phyloP scores from a whole-genome alignment of 148 eudicot genomes.

The Rhododendron mucronatum region DNA sequence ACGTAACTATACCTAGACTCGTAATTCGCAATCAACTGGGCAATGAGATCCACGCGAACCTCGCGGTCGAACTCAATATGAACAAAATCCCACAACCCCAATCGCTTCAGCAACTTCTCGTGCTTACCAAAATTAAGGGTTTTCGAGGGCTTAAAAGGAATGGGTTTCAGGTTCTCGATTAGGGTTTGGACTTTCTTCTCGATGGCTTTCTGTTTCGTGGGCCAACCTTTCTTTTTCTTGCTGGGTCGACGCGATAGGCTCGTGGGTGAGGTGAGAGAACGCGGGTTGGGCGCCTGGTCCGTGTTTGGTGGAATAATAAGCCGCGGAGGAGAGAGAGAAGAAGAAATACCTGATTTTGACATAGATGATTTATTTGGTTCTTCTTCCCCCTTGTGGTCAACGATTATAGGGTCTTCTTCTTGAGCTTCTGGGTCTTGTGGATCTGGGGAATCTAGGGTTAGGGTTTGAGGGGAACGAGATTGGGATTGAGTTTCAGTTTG shows the following conservation, averaged over 20 bases:
- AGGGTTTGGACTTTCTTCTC: constrained; percentile 45
- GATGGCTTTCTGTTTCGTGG: constrained; percentile 22
- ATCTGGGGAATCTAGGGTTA: constrained; percentile 9
- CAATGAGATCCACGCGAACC: constrained; percentile 52
- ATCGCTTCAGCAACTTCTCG: constrained; percentile 43
- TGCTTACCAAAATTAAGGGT: constrained; percentile 35
- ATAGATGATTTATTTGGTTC: background rate
- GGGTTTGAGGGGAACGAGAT: constrained; percentile 4
- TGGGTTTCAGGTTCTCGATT: constrained; percentile 34
- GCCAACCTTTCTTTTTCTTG: constrained; percentile 36
- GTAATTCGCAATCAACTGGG: constrained; percentile 48
- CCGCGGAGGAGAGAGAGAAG: constrained; percentile 4
- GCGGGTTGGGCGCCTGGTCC: background rate
- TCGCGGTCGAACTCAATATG: constrained; percentile 48
- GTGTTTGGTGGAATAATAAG: background rate
- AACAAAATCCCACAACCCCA: constrained; percentile 80
- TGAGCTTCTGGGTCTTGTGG: background rate
- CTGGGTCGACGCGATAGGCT: constrained; percentile 15
- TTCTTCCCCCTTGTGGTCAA: background rate
- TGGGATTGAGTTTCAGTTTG: background rate
- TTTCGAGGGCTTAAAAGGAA: constrained; percentile 58
- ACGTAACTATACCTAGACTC: constrained; percentile 36
- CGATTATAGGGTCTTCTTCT: background rate
- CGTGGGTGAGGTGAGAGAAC: background rate
- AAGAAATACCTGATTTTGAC: constrained; percentile 1